Percentiles rank a stretch among this genome's conserved stretches.
These are phyloP conservation scores for Debaryomyces coudertii DNA, from an alignment of 1,139 yeast genomes.

Conservation along the genomic window DNA sequence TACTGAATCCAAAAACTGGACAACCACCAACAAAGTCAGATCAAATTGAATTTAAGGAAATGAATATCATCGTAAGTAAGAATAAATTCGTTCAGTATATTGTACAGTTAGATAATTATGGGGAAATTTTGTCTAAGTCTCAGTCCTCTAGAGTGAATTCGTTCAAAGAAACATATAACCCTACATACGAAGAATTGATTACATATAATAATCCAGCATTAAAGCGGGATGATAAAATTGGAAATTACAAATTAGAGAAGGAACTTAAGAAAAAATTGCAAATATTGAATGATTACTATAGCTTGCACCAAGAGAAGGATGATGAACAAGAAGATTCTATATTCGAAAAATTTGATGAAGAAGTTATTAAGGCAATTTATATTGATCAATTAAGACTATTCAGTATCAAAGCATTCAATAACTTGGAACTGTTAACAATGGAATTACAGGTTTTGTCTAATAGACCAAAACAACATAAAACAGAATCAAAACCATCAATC, in stretches of 20 bases:
- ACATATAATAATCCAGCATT: conserved; percentile 45
- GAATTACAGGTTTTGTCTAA: conserved; percentile 58
- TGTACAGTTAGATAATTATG: conserved; percentile 40
- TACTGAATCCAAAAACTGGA: conserved; percentile 12
- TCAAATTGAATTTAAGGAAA: conserved; percentile 31
- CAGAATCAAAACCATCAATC: conserved; percentile 26
- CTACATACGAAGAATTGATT: conserved; percentile 39
- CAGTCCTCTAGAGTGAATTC: conserved; percentile 45
- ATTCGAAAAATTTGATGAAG: conserved; percentile 57
- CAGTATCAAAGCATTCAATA: conserved; percentile 55
- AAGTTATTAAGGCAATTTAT: conserved; percentile 55
- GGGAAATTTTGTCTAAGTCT: conserved; percentile 37
- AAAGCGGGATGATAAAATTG: conserved; percentile 74
- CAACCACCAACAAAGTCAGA: conserved; percentile 18
- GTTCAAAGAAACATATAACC: conserved; percentile 44
- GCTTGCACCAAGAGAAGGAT: conserved; percentile 17
- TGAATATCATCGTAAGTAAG: conserved; percentile 46
- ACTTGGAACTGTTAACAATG: conserved; percentile 56
- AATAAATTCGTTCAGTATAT: conserved; percentile 49
- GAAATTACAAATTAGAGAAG: conserved; percentile 63
- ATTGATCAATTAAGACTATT: conserved; percentile 57
- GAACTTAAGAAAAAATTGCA: conserved; percentile 49
- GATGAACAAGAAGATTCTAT: conserved; percentile 32
- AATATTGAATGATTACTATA: conserved; percentile 36
- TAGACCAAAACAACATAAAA: conserved; percentile 26